A percentile compares a stretch with the other conserved stretches of the same genome.
phyloP scores from a whole-genome alignment of 176 grass and related monocot species.

The Hordeum marinum region DNA sequence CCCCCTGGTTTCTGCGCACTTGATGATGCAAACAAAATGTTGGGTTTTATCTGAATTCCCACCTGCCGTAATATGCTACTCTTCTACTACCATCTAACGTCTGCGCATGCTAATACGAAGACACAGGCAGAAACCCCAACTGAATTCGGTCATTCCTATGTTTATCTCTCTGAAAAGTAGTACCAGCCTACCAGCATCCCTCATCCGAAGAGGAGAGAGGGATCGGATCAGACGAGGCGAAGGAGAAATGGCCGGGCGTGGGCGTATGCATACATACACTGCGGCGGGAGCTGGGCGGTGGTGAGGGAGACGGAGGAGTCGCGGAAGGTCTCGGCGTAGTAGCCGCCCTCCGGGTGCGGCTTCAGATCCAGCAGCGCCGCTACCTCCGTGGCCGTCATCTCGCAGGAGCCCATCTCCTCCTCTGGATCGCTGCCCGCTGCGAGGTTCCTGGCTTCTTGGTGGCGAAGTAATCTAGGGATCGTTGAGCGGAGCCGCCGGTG shows the following conservation, averaged over 20 bases:
- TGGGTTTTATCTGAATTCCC: not conserved
- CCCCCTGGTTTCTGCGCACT: not conserved
- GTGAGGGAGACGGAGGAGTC: conserved; percentile 78
- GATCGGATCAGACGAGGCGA: not conserved
- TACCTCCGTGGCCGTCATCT: conserved; percentile 72
- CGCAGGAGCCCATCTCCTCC: conserved; percentile 30
- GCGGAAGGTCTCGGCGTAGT: conserved; percentile 79
- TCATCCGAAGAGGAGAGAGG: not conserved
- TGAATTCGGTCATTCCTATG: not conserved
- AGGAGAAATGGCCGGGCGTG: not conserved
- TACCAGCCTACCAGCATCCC: not conserved
- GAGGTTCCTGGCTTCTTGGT: not conserved
- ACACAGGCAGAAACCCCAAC: not conserved
- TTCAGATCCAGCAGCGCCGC: conserved; percentile 75
- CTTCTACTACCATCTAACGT: not conserved
- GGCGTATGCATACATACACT: conserved; percentile 46
- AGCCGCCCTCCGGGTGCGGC: conserved; percentile 82
- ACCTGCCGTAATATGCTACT: not conserved
- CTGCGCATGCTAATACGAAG: not conserved
- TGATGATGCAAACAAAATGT: not conserved
- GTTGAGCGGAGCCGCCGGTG: not conserved
- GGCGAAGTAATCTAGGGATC: not conserved
- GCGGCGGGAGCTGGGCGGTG: conserved; percentile 77
- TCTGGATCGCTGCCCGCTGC: not conserved
- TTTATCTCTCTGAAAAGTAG: not conserved